phyloP scores from a whole-genome alignment of 371 early-diverging fungal genomes.

The Saksenaea vasiformis region DNA sequence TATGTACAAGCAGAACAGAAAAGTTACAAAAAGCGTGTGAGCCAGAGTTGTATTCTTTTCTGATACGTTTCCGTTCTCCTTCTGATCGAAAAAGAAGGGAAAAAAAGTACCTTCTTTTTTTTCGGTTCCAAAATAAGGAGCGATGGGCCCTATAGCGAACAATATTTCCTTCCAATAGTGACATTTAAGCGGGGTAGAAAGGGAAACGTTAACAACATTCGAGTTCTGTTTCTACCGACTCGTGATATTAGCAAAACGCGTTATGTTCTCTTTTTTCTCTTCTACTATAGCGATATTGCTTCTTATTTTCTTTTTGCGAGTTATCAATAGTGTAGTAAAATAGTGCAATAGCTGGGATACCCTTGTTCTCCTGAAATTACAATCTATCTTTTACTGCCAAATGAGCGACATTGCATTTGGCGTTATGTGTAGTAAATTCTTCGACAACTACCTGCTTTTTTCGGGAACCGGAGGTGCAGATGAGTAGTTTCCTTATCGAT shows the following conservation, averaged over 20 bases:
- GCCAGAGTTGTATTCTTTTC: not conserved
- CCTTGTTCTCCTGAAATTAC: too few species aligned
- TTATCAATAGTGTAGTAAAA: not conserved
- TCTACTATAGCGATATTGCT: not conserved
- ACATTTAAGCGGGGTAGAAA: not conserved
- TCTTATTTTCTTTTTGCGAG: not conserved
- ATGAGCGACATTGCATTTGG: conserved; percentile 13
- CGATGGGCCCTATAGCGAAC: not conserved
- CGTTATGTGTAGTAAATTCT: not conserved
- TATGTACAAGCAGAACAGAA: not conserved
- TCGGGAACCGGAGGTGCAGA: not conserved
- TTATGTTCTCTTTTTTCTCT: not conserved
- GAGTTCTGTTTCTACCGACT: not conserved
- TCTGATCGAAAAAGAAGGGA: not conserved
- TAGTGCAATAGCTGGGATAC: not conserved
- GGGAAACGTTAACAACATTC: not conserved
- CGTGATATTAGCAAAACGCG: not conserved
- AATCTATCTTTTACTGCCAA: not conserved
- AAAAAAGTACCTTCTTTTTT: too few species aligned
- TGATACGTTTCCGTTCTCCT: not conserved
- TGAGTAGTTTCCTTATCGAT: not conserved
- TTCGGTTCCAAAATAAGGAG: not conserved
- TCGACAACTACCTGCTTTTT: not conserved
- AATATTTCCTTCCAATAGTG: not conserved
- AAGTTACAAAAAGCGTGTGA: not conserved